These are phyloP conservation scores for Clarireedia monteithiana DNA, from an alignment of 2,329 filamentous ascomycete species.

Conservation along the genomic window DNA sequence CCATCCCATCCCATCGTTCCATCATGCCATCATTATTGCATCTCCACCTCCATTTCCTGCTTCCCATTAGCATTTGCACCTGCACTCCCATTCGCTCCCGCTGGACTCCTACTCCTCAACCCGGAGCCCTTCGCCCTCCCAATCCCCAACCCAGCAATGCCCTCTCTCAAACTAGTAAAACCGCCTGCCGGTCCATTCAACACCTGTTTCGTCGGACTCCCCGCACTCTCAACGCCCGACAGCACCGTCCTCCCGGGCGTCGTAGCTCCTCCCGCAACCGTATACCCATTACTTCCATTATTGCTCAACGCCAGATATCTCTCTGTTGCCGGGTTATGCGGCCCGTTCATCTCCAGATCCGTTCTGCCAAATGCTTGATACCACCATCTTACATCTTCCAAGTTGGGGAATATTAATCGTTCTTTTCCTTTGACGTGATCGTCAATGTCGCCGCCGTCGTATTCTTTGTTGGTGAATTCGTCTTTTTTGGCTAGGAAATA, in stretches of 20 bases:
- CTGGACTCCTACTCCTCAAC: constrained; percentile 21
- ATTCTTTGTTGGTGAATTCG: constrained; percentile 78
- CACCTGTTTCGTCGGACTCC: constrained; percentile 17
- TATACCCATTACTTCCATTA: constrained; percentile 4
- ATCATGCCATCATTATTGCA: constrained; percentile 33
- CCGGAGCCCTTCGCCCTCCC: constrained; percentile 19
- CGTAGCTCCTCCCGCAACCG: neutral
- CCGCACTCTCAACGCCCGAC: neutral
- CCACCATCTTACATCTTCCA: constrained; percentile 88
- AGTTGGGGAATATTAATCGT: constrained; percentile 71
- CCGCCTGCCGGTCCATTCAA: constrained; percentile 28
- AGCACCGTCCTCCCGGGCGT: neutral
- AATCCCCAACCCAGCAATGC: constrained; percentile 37
- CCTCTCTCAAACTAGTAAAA: constrained; percentile 36
- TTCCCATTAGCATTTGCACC: constrained; percentile 13
- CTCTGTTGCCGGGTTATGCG: constrained; percentile 42
- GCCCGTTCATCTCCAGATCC: constrained; percentile 87
- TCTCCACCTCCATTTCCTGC: constrained; percentile 40
- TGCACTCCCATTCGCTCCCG: neutral
- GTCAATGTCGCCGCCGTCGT: constrained; percentile 61
- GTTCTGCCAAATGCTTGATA: constrained; percentile 76
- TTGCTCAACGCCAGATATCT: constrained; percentile 16
- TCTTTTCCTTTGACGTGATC: constrained; percentile 75
- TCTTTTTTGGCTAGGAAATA: constrained; percentile 78
- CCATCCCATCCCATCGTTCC: neutral